Base-by-base conservation (phyloP, 2,329 filamentous ascomycete genomes). In the Epichloe aotearoae region DNA sequence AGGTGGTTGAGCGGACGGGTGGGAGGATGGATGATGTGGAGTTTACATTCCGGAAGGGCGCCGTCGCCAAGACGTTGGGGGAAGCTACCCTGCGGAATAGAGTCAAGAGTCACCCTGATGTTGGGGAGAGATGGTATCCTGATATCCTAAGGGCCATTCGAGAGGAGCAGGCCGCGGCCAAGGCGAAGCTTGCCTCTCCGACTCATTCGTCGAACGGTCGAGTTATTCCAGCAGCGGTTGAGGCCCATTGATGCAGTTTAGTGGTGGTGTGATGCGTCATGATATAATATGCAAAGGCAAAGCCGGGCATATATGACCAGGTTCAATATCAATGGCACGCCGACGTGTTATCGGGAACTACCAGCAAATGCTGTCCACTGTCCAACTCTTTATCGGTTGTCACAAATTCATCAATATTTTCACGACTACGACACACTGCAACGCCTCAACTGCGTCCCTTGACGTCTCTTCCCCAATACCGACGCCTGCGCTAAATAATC, bases 1-100 rank as follows among this genome's bases (percentile, higher is more conserved):
- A 72, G 55, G 73, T 87, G 19, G 61, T 85, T 2, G 73, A 72
- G 59, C 66, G 66, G 45, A 78, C 79, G 44, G 74, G 75, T 34
- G 80, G 77, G 1, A 66, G 78, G 39, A 64, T 80, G 42, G 84
- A 88, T 59, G 86, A 90, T 61, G 86, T 91, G 44, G 88, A 94
- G 70, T 94, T 93, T 64, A 93, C 88, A 2, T 94, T 94, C 61
- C 76, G 82, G 23, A 81, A 75, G 54, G 86, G 86, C 15, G 73
- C 79, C 51, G 78, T 74, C 62, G 77, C 80, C 15, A 80, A 77
- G 62, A 83, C 77, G 57, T 68, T 94, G 8, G 88, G 4, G 4
- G 87, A 94, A 72, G 88, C 88, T 11, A 94, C 87, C 52, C 69
- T 95, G 63, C 77, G 86, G 69, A 95, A 94, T 67, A 71, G 88